A percentile compares a stretch with the other conserved stretches of the same genome.
Evolutionary conservation across 257 asterid species (phyloP).

Genomic region (Ilex aquifolium): DNA sequence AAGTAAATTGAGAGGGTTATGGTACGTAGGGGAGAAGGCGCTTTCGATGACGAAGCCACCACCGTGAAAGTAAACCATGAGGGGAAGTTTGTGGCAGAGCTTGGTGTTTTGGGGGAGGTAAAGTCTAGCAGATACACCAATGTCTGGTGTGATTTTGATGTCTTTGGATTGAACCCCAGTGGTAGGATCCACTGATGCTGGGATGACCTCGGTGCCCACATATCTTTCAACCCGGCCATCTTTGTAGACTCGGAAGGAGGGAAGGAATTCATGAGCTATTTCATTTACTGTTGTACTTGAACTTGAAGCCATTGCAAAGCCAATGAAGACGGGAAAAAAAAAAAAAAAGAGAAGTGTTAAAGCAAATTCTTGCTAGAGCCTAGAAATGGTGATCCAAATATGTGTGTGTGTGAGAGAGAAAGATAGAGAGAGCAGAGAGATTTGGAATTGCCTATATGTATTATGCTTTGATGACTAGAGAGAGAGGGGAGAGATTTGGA

Average conservation of each 20-base stretch:
- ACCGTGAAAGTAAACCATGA: constrained; percentile 55
- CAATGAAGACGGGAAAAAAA: too few species aligned
- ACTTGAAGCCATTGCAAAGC: constrained; percentile 10
- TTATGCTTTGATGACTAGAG: too few species aligned
- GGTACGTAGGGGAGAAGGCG: constrained; percentile 34
- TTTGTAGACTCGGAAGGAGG: constrained; percentile 29
- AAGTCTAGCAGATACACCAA: constrained; percentile 35
- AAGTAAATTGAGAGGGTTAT: constrained; percentile 28
- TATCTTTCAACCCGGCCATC: constrained; percentile 40
- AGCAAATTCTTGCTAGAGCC: too few species aligned
- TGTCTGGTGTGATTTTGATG: constrained; percentile 21
- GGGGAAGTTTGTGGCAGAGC: constrained; percentile 34
- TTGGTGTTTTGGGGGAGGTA: constrained; percentile 30
- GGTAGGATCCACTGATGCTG: constrained; percentile 30
- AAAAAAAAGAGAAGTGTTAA: too few species aligned
- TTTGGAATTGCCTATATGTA: too few species aligned
- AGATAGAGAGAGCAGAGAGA: too few species aligned
- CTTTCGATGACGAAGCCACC: constrained; percentile 47
- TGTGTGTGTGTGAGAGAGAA: too few species aligned
- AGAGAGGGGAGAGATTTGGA: too few species aligned
- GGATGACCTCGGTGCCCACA: constrained; percentile 5
- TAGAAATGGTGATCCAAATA: too few species aligned
- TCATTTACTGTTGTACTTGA: constrained; percentile 12
- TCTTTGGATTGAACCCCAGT: constrained; percentile 53
- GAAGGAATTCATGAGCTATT: constrained; percentile 31